Percentiles rank a stretch among this genome's conserved stretches.
Conservation (phyloP, 139 green algal species). For the Klebsormidium nitens region DNA sequence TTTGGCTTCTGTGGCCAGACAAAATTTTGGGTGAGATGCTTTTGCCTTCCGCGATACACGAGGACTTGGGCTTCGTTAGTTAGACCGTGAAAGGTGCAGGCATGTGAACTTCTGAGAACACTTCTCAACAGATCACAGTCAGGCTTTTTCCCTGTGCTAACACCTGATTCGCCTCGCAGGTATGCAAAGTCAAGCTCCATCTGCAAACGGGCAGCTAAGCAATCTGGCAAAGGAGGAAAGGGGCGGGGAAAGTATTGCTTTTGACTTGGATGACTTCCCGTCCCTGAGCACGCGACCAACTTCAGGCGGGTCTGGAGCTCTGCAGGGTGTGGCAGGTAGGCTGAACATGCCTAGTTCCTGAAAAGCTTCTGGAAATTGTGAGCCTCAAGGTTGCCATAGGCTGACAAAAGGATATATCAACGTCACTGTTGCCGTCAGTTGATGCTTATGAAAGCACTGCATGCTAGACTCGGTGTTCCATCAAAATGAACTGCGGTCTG, state of each 20-base stretch:
- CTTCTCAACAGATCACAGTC: no score
- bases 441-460: background rate
- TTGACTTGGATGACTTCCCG: conserved; percentile 31
- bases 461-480: background rate
- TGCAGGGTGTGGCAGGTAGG: no score
- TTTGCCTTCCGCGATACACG: background rate
- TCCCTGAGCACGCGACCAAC: conserved; percentile 2
- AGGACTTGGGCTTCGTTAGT: no score
- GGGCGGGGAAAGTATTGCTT: background rate
- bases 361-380: background rate
- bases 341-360: no score
- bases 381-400: background rate
- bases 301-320: no score
- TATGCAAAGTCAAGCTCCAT: conserved; percentile 5
- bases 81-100: no score
- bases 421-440: background rate
- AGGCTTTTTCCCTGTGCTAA: conserved; percentile 9
- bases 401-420: background rate
- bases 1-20: background rate
- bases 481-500: background rate
- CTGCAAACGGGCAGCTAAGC: conserved; percentile 7
- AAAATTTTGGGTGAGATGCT: background rate
- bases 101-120: no score
- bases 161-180: conserved; percentile 13
- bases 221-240: background rate